Base-by-base conservation (phyloP, 2,329 filamentous ascomycete genomes). In the Talaromyces sp. region DNA sequence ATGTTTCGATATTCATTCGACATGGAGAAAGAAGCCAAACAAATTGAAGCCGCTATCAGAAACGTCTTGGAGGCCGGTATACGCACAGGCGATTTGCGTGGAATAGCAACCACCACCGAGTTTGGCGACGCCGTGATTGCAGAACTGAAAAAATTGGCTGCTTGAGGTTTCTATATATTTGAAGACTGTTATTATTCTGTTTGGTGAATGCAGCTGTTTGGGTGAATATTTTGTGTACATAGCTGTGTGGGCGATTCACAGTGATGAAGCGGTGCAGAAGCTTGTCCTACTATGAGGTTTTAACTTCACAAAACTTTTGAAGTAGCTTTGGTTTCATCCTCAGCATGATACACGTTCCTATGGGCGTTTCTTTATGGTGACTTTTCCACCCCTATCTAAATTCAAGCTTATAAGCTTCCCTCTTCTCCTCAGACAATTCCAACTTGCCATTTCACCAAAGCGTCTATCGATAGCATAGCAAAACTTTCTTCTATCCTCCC, bases 1-100 rank as follows among this genome's bases (percentile, higher is more conserved):
- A 92, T 97, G 89, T 85, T 96, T 70, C 88, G 90, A 69, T 97
- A 96, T 81, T 96, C 91, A 8, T 84, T 96, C 57, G 86, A 87
- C 69, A 85, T 93, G 69, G 87, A 89, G 39, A 80, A 85, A 52
- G 87, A 96, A 75, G 89, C 92, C 13, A 82, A 84, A 63, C 86
- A 86, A 55, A 85, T 97, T 64, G 92, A 97, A 78, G 82, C 86
- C 64, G 92, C 92, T 1, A 91, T 96, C 55, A 85, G 85, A 70
- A 84, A 80, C 52, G 88, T 89, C 39, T 85, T 97, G 62, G 91
- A 96, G 71, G 83, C 80, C 55, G 90, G 90, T 27, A 74, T 92
- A 54, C 82, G 88, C 62, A 96, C 92, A 10, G 87, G 85, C 71
- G 93, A 96, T 74, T 87, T 96, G 66, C 89, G 90, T 60, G 93